These are phyloP conservation scores for Sclerotiophoma versabilis DNA, from an alignment of 2,329 filamentous ascomycete species.

Conservation along the genomic window DNA sequence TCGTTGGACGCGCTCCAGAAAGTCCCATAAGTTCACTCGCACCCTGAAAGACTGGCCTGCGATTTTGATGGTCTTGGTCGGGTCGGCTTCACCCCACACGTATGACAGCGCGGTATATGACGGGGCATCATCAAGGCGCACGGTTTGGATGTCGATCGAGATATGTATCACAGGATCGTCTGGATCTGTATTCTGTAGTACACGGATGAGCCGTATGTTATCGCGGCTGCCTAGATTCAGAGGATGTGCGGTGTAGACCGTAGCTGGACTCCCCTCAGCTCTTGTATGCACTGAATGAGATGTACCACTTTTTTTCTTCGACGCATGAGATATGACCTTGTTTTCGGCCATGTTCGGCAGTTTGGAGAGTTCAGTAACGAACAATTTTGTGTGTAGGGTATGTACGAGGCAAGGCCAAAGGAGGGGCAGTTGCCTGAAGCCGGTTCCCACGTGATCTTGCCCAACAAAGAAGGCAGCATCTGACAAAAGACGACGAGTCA, in stretches of 20 bases:
- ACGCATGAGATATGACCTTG: too few relatives aligned
- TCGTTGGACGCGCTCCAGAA: neutral
- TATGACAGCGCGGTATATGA: constrained; percentile 42
- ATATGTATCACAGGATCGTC: neutral
- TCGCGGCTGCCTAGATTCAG: neutral
- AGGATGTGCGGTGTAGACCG: neutral
- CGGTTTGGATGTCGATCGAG: neutral
- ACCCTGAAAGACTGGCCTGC: neutral
- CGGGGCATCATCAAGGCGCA: constrained; percentile 17
- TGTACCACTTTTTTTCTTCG: too few relatives aligned
- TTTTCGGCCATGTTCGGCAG: too few relatives aligned
- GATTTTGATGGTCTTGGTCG: constrained; percentile 19
- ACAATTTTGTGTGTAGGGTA: too few relatives aligned
- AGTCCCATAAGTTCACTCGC: neutral
- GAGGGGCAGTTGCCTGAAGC: too few relatives aligned
- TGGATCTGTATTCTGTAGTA: neutral
- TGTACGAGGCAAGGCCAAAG: too few relatives aligned
- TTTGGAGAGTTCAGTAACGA: too few relatives aligned
- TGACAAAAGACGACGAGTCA: too few relatives aligned
- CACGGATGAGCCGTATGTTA: neutral
- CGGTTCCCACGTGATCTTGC: too few relatives aligned
- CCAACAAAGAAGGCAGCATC: too few relatives aligned
- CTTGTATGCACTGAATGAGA: neutral
- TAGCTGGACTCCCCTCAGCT: neutral
- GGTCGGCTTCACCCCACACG: constrained; percentile 33